Percentiles rank a stretch among this genome's conserved stretches.
phyloP scores from a whole-genome alignment of 805 yeast species.

The Lipomyces lipofer region DNA sequence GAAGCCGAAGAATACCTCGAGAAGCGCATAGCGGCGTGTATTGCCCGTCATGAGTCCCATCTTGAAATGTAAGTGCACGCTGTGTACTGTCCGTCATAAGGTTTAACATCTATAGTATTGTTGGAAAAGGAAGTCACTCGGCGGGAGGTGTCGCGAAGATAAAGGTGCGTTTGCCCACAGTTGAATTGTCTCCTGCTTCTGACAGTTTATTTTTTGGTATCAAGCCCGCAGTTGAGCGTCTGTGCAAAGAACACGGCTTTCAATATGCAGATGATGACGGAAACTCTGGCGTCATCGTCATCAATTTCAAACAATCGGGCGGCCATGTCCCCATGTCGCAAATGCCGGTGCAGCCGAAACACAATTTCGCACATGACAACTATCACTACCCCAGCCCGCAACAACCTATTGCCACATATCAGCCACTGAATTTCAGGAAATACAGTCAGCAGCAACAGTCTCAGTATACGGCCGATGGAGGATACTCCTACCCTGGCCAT shows the following conservation, averaged over 20 bases:
- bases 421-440: background rate
- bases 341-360: conserved; percentile 27
- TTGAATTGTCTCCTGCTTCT: background rate
- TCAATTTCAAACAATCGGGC: conserved; percentile 56
- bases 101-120: conserved; percentile 48
- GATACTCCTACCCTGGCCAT: conserved; percentile 32
- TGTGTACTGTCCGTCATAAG: background rate
- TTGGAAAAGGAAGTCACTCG: conserved; percentile 91
- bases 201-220: background rate
- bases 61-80: conserved; percentile 52
- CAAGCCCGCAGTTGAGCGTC: conserved; percentile 75
- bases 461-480: conserved; percentile 14
- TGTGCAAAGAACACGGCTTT: conserved; percentile 68
- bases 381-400: conserved; percentile 37
- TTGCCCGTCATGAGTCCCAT: conserved; percentile 56
- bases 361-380: conserved; percentile 41
- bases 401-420: conserved; percentile 28
- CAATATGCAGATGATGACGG: conserved; percentile 62
- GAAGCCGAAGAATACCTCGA: conserved; percentile 82
- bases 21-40: conserved; percentile 67
- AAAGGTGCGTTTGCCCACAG: conserved; percentile 41
- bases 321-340: conserved; percentile 32
- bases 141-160: conserved; percentile 78
- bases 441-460: conserved; percentile 14
- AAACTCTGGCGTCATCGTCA: conserved; percentile 78